These are phyloP conservation scores for Aureobasidium subglaciale DNA, from an alignment of 2,329 filamentous ascomycete species.

Conservation along the genomic window DNA sequence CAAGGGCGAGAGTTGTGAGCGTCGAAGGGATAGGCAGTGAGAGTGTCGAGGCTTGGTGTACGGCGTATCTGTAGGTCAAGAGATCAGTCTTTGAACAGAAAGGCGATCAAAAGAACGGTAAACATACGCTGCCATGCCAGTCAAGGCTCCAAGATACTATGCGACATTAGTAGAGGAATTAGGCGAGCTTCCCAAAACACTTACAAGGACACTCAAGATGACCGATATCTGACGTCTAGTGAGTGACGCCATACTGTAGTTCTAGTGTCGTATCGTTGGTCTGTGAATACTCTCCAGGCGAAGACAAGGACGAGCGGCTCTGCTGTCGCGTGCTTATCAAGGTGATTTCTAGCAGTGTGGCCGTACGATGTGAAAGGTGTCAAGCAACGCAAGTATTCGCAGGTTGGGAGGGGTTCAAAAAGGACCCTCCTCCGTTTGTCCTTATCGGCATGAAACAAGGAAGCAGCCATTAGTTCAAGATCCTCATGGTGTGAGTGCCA, in stretches of 20 bases:
- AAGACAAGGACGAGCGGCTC: neutral
- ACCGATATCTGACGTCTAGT: conserved; percentile 34
- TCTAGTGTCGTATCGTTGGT: neutral
- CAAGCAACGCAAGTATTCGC: neutral
- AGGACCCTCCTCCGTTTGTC: neutral
- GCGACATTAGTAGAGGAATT: neutral
- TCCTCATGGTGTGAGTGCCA: neutral
- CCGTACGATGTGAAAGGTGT: neutral
- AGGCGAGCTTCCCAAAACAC: conserved; percentile 13
- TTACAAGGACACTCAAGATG: conserved; percentile 32
- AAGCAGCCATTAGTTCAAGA: neutral
- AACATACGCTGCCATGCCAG: conserved; percentile 32
- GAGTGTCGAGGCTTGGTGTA: conserved; percentile 27
- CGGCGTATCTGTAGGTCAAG: conserved; percentile 22
- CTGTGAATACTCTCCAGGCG: neutral
- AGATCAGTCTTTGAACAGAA: neutral
- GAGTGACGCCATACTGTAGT: conserved; percentile 16
- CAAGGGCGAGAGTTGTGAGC: conserved; percentile 35
- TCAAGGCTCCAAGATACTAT: conserved; percentile 37
- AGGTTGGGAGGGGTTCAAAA: neutral
- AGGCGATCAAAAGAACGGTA: neutral
- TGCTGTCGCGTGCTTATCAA: neutral
- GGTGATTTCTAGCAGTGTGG: neutral
- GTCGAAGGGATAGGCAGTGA: conserved; percentile 37
- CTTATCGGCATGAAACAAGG: neutral